These are phyloP conservation scores for Hemerocallis citrina DNA, from an alignment of 106 monocot genomes.

Conservation along the genomic window DNA sequence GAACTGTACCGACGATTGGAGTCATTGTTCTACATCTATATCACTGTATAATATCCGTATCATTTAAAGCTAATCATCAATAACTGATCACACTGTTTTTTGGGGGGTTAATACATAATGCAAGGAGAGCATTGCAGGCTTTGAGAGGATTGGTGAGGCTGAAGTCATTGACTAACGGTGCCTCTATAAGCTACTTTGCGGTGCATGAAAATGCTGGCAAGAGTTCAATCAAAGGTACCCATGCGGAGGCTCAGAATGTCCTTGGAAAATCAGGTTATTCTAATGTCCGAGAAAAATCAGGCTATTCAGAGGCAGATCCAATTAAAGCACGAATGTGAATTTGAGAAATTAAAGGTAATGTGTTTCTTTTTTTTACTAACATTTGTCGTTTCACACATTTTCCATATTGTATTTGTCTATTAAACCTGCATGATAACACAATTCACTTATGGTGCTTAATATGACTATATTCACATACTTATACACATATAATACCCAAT, in stretches of 20 bases:
- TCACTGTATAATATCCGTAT: background rate
- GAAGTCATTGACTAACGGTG: conserved; percentile 50
- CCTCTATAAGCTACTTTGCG: conserved; percentile 38
- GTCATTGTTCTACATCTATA: no score
- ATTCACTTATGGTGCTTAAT: no score
- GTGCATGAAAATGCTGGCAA: conserved; percentile 50
- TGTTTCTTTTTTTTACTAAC: no score
- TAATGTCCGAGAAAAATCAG: conserved; percentile 83
- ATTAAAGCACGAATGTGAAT: conserved; percentile 58
- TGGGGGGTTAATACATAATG: no score
- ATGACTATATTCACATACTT: no score
- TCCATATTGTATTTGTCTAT: no score
- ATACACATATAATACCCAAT: no score
- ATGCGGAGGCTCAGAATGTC: conserved; percentile 64
- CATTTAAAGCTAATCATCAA: background rate
- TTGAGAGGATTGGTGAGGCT: conserved; percentile 69
- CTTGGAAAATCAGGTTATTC: no score
- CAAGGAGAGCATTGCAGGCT: conserved; percentile 43
- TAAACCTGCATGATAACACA: no score
- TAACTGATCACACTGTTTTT: background rate
- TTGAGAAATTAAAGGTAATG: conserved; percentile 54
- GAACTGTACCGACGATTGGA: no score
- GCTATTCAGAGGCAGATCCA: conserved; percentile 64
- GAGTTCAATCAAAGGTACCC: conserved; percentile 62
- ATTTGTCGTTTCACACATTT: no score